A percentile compares a stretch with the other conserved stretches of the same genome.
Evolutionary conservation across 805 yeast species (phyloP).

Genomic region (Metschnikowia dekortorum): DNA sequence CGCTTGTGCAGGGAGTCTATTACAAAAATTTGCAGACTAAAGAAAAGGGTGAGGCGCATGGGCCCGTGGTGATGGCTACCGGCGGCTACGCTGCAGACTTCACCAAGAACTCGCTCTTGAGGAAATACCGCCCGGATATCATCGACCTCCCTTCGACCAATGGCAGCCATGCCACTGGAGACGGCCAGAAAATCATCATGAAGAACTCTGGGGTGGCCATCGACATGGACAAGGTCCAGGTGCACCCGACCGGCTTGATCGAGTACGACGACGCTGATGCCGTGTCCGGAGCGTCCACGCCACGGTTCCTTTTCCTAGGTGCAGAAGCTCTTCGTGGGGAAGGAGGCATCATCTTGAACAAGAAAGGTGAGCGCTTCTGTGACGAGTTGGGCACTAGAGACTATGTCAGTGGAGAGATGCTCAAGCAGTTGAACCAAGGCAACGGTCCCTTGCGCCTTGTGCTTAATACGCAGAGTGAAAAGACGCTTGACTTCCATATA

Average conservation of each 20-base stretch:
- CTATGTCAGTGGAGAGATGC: conserved; percentile 55
- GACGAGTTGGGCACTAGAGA: conserved; percentile 61
- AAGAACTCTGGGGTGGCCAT: conserved; percentile 51
- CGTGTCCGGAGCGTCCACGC: conserved; percentile 32
- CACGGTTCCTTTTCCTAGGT: conserved; percentile 54
- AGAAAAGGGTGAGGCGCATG: conserved; percentile 32
- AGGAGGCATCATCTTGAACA: conserved; percentile 56
- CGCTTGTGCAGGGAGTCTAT: conserved; percentile 14
- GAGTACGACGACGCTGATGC: conserved; percentile 44
- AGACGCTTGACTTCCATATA: conserved; percentile 45
- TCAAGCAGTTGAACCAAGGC: conserved; percentile 35
- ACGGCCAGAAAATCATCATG: conserved; percentile 54
- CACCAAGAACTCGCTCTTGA: conserved; percentile 47
- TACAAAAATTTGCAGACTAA: conserved; percentile 32
- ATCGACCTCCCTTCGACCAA: conserved; percentile 55
- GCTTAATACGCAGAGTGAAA: conserved; percentile 44
- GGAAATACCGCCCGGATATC: conserved; percentile 56
- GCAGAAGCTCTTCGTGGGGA: conserved; percentile 66
- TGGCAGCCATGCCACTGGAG: conserved; percentile 60
- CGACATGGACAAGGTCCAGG: conserved; percentile 63
- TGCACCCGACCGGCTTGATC: conserved; percentile 64
- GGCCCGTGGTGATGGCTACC: conserved; percentile 59
- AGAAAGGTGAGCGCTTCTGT: conserved; percentile 51
- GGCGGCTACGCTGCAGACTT: conserved; percentile 70
- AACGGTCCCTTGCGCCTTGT: conserved; percentile 48